Evolutionary conservation across 2,329 filamentous ascomycete species (phyloP).

Genomic region (Knufia fluminis): DNA sequence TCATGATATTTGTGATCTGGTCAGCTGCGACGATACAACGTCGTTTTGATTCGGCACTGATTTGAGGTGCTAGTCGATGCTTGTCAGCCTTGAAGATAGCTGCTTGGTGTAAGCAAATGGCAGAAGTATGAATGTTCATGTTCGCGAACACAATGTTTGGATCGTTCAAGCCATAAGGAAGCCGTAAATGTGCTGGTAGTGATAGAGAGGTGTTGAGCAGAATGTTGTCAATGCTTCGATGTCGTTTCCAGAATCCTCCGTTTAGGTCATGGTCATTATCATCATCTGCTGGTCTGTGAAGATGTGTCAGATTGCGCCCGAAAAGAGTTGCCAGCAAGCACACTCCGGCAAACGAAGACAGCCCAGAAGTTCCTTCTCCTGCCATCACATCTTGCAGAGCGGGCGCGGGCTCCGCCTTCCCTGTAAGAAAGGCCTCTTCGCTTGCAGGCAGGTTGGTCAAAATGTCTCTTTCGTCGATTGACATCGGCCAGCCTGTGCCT

Average conservation of each 20-base stretch:
- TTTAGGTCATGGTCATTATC: slow-evolving; percentile 82
- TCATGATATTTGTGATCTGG: slow-evolving; percentile 91
- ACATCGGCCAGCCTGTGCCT: slow-evolving; percentile 95
- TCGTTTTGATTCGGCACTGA: slow-evolving; percentile 82
- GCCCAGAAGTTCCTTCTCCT: slow-evolving; percentile 59
- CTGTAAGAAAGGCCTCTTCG: slow-evolving; percentile 77
- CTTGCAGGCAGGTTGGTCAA: slow-evolving; percentile 73
- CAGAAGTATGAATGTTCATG: slow-evolving; percentile 93
- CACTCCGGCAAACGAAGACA: slow-evolving; percentile 72
- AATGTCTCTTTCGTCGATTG: slow-evolving; percentile 83
- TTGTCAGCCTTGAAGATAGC: slow-evolving; percentile 97
- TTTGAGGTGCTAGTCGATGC: slow-evolving; percentile 64
- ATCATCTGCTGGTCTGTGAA: slow-evolving; percentile 74
- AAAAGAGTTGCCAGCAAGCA: slow-evolving; percentile 82
- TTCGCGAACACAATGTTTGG: slow-evolving; percentile 88
- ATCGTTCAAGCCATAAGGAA: slow-evolving; percentile 65
- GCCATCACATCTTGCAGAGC: slow-evolving; percentile 53
- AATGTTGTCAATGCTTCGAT: slow-evolving; percentile 80
- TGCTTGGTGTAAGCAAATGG: slow-evolving; percentile 95
- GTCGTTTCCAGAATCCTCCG: slow-evolving; percentile 91
- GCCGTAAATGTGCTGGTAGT: slow-evolving; percentile 68
- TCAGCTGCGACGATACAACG: slow-evolving; percentile 88
- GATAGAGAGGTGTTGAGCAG: slow-evolving; percentile 77
- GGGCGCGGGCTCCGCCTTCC: slow-evolving; percentile 61
- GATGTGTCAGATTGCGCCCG: slow-evolving; percentile 79